Base-by-base conservation (phyloP, 495 filamentous ascomycete species). In the Chaetomidium leptoderma region DNA sequence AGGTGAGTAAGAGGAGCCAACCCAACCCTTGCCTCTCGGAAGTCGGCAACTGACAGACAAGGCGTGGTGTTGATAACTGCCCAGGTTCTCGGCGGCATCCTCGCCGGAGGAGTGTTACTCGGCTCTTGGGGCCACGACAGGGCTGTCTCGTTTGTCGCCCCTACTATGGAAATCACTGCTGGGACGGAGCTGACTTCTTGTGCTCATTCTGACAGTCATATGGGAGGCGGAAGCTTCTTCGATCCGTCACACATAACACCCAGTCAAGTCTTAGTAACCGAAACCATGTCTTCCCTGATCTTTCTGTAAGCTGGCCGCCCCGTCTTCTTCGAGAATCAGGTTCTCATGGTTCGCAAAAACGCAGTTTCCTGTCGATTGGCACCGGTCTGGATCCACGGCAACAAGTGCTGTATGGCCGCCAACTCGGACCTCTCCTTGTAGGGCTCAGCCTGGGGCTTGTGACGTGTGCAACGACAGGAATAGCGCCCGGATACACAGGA, bases 381-480 rank as follows among this genome's bases (percentile, higher is more conserved):
- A 74, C 81, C n/a, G 82, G 77, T 11, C 71, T 86, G 0, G 81
- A 85, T 61, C 81, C 82, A 8, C 68, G 81, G 13, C 81, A 83
- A 59, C 67, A 66, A 6, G 54, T 74, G 10, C 64, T 82, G 5
- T 82, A 79, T 60, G 81, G 81, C 0, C 78, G 74, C 14, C 72
- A 76, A 1, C 62, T 76, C 17, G 73, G 75, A 4, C 82, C 81
- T 1, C 71, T 81, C 53, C 69, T 83, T 14, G 79, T 84, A 11
- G 82, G 81, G 0, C 60, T 79, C 32, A 63, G 73, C 2, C 48
- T 84, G 10, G 78, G 75, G 0, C 52, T 83, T 16, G 64, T 77
- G 9, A 71, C 65, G 2, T 81, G 77, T 63, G 68, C 72, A 2
- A 76, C 75, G 3, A 72, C 74, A 17, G 72, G 74, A 46, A 71